A percentile compares a stretch with the other conserved stretches of the same genome.
Evolutionary conservation across 805 yeast species (phyloP).

Genomic region (Yamadazyma ubonensis): DNA sequence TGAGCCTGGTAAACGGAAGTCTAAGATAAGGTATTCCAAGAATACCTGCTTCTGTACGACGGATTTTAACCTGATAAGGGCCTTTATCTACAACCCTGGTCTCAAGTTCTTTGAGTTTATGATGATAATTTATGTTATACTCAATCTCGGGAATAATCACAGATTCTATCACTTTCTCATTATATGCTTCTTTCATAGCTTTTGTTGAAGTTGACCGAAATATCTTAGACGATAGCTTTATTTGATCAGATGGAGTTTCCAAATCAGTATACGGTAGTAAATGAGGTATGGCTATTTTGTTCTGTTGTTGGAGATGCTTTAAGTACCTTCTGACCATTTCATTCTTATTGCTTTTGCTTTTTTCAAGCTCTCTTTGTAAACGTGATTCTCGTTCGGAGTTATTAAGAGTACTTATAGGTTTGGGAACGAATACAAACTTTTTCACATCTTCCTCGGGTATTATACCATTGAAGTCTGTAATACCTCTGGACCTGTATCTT

Average conservation of each 20-base stretch:
- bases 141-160: conserved; percentile 35
- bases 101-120: conserved; percentile 21
- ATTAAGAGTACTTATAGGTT: conserved; percentile 5
- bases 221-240: conserved; percentile 9
- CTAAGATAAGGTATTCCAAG: conserved; percentile 27
- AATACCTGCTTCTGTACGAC: conserved; percentile 32
- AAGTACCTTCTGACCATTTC: conserved; percentile 28
- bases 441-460: conserved; percentile 5
- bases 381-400: conserved; percentile 12
- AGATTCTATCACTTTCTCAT: conserved; percentile 29
- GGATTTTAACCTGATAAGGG: conserved; percentile 33
- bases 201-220: conserved; percentile 13
- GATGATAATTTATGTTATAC: conserved; percentile 29
- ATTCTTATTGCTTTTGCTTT: conserved; percentile 15
- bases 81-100: conserved; percentile 32
- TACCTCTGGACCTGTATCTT: conserved; percentile 6
- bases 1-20: conserved; percentile 23
- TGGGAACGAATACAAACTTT: conserved; percentile 13
- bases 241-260: conserved; percentile 6
- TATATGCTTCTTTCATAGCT: conserved; percentile 30
- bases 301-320: conserved; percentile 25
- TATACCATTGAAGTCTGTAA: conserved; percentile 11
- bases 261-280: conserved; percentile 26
- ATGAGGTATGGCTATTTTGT: conserved; percentile 32
- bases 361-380: conserved; percentile 14